Conservation (phyloP, 768 basidiomycete species). For the Chalciporus pseudorubinellus region DNA sequence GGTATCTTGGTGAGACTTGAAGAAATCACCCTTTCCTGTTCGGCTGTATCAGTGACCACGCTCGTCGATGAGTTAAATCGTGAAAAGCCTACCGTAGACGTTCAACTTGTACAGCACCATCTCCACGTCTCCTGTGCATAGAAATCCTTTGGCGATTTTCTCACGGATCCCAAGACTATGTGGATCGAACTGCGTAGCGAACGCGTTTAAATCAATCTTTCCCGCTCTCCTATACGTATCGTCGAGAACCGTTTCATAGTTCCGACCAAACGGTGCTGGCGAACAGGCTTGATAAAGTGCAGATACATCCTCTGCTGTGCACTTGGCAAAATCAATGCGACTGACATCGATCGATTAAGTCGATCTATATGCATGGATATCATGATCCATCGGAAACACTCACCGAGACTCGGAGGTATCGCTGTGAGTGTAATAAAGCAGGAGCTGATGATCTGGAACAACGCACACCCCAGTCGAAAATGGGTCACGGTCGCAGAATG, state of each 20-base stretch:
- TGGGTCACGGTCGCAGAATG: neutral
- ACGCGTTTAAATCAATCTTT: slow-evolving; percentile 39
- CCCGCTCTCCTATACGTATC: slow-evolving; percentile 46
- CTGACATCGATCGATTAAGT: neutral
- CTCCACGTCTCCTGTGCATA: slow-evolving; percentile 25
- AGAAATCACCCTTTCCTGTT: no score
- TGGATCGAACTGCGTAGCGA: slow-evolving; percentile 35
- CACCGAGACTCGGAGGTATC: neutral
- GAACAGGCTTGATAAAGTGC: slow-evolving; percentile 25
- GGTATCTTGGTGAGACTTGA: no score
- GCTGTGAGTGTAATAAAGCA: neutral
- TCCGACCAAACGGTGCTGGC: slow-evolving; percentile 31
- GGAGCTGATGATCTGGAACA: neutral
- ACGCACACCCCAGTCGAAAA: neutral
- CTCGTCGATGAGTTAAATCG: no score
- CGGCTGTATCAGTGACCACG: no score
- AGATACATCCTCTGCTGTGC: neutral
- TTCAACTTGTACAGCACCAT: no score
- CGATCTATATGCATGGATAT: neutral
- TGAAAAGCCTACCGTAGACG: slow-evolving; percentile 36
- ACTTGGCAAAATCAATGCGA: neutral
- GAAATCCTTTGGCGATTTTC: slow-evolving; percentile 18
- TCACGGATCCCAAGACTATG: slow-evolving; percentile 26
- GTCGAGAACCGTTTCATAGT: slow-evolving; percentile 39
- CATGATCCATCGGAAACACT: neutral